These are phyloP conservation scores for Termitomyces sp. DNA, from an alignment of 768 basidiomycete genomes.

Conservation along the genomic window DNA sequence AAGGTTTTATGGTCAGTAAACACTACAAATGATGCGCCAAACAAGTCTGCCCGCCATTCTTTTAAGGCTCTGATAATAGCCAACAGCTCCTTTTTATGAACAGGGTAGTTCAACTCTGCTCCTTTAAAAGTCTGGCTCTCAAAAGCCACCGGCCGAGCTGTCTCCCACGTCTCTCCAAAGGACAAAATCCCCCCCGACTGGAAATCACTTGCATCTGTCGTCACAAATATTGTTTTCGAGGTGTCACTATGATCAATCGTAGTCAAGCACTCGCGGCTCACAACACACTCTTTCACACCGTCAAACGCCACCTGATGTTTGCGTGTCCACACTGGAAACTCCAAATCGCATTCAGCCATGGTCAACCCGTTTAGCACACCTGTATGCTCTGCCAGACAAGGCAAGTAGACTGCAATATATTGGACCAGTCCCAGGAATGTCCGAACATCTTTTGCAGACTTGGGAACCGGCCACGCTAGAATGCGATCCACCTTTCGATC, in stretches of 20 bases:
- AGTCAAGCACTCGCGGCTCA: constrained; percentile 19
- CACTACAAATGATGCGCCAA: constrained; percentile 17
- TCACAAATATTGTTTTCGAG: constrained; percentile 14
- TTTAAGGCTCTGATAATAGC: constrained; percentile 28
- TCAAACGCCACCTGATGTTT: constrained; percentile 23
- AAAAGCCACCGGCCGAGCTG: not conserved
- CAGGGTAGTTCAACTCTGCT: constrained; percentile 6
- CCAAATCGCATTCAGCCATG: constrained; percentile 11
- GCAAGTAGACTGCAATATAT: constrained; percentile 20
- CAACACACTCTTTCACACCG: constrained; percentile 23
- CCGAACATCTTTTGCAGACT: too few species aligned
- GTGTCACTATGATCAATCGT: constrained; percentile 26
- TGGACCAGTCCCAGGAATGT: constrained; percentile 12
- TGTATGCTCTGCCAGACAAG: constrained; percentile 19
- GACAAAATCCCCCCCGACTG: constrained; percentile 14
- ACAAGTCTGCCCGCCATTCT: constrained; percentile 22
- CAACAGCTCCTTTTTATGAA: constrained; percentile 32
- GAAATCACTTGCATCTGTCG: not conserved
- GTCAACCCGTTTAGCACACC: constrained; percentile 15
- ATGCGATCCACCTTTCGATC: too few species aligned
- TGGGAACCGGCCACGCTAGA: too few species aligned
- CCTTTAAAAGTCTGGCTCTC: not conserved
- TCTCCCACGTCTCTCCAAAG: constrained; percentile 1
- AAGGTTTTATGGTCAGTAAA: constrained; percentile 14
- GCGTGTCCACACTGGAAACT: constrained; percentile 20